Evolutionary conservation across 192 early-diverging fungal genomes (phyloP), one percentile per base, ranked within the genome.

Genomic region (Irineochytrium annulatum): DNA sequence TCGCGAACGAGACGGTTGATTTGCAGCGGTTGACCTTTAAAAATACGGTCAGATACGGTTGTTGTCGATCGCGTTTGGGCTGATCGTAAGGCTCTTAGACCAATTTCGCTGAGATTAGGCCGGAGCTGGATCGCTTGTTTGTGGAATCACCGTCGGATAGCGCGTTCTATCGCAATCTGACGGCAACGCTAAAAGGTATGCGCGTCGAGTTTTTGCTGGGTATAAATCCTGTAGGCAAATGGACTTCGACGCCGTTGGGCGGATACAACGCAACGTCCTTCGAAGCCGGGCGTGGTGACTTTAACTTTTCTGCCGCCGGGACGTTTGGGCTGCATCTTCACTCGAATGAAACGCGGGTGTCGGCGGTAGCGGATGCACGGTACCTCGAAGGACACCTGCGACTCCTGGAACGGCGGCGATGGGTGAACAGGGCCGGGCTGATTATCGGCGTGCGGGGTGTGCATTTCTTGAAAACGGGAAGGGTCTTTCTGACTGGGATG

Each of bases 321-420:
- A 22, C 6, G 13, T 8, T 49, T 49, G 46, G 46, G 24, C 13
- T 49, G 17, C 46, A 49, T 49, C 26, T 49, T 8, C 46, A 49
- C 22, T 8, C 46, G 22, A 49, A 49, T 49, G 26, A 22, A 14
- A 49, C 46, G 6, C n/a, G n/a, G n/a, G 11, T 22, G 13, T 8
- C 13, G 13, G 46, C 46, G 17, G 6, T 6, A 8, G 24, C 13
- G 8, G 46, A 49, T 6, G 46, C 26, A 22, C 13, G 46, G 26
- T 49, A 49, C 26, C 6, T 49, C 17, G 46, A 49, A 24, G 46
- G 46, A 6, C 46, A 49, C 26, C 46, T 49, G 6, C 46, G 46
- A 6, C 8, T 8, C 17, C 13, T 13, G 37, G 46, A 49, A 49
- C 13, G 17, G 26, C 13, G 5, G 11, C 17, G 6, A 49, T 49